phyloP scores from a whole-genome alignment of 2,329 filamentous ascomycete genomes.

The Bipolaris bicolor region DNA sequence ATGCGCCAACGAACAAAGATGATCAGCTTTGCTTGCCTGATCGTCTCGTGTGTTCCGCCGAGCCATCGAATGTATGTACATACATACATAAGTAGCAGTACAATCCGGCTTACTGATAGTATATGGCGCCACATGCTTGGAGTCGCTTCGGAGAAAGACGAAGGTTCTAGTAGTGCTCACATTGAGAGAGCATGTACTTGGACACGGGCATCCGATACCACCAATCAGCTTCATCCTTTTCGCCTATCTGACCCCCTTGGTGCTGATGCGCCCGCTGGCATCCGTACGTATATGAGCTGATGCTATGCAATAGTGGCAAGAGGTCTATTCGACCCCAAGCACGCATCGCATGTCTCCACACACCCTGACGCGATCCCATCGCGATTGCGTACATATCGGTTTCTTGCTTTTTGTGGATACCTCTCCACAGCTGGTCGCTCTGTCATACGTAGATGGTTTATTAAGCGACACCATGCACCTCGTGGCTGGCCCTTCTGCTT shows the following conservation, averaged over 20 bases:
- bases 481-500: not conserved
- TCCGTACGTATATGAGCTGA: not conserved
- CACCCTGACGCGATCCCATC: not conserved
- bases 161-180: not conserved
- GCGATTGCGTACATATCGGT: not conserved
- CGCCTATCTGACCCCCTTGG: not conserved
- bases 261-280: not conserved
- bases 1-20: not conserved
- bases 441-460: not conserved
- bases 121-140: not conserved
- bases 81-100: not conserved
- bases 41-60: not conserved
- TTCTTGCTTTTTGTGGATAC: constrained; percentile 1
- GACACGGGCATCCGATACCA: not conserved
- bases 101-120: not conserved
- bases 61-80: not conserved
- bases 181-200: not conserved
- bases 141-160: not conserved
- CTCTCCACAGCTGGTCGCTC: not conserved
- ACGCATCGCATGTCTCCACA: not conserved
- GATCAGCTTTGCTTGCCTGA: not conserved
- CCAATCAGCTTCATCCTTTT: not conserved
- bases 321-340: not conserved
- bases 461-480: not conserved
- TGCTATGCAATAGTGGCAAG: constrained; percentile 2